Evolutionary conservation across 2,329 filamentous ascomycete species (phyloP).

Genomic region (Furcasterigmium sp.): DNA sequence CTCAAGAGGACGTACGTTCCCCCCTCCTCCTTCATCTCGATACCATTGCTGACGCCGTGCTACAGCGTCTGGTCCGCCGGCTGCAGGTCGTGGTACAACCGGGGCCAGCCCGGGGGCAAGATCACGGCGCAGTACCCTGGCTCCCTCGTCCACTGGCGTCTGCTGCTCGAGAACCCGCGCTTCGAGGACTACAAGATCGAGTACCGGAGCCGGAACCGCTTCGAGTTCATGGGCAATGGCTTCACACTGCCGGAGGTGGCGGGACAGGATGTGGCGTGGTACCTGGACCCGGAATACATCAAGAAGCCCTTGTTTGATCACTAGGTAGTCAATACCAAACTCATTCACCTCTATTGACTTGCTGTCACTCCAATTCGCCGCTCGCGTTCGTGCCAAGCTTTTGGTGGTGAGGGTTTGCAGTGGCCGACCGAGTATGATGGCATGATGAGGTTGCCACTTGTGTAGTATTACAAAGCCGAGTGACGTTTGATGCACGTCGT

Average conservation of each 20-base stretch:
- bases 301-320: conserved; percentile 2
- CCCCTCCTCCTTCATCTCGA: neutral
- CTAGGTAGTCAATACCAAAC: no score
- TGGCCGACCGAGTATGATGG: no score
- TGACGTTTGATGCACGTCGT: no score
- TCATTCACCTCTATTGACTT: no score
- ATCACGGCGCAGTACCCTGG: conserved; percentile 2
- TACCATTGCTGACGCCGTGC: neutral
- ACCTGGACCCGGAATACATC: conserved; percentile 3
- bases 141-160: conserved; percentile 3
- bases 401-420: no score
- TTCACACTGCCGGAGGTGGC: neutral
- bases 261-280: conserved; percentile 1
- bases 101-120: conserved; percentile 1
- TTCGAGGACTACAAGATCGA: conserved; percentile 3
- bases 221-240: conserved; percentile 5
- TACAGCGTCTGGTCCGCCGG: conserved; percentile 14
- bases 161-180: conserved; percentile 1
- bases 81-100: conserved; percentile 43
- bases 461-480: no score
- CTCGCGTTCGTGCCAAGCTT: no score
- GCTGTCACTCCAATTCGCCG: no score
- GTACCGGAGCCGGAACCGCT: conserved; percentile 1
- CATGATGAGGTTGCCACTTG: no score
- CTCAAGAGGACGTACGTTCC: conserved; percentile 1